Conservation (phyloP, 2,329 filamentous ascomycete species). For the Xylaria sp. region DNA sequence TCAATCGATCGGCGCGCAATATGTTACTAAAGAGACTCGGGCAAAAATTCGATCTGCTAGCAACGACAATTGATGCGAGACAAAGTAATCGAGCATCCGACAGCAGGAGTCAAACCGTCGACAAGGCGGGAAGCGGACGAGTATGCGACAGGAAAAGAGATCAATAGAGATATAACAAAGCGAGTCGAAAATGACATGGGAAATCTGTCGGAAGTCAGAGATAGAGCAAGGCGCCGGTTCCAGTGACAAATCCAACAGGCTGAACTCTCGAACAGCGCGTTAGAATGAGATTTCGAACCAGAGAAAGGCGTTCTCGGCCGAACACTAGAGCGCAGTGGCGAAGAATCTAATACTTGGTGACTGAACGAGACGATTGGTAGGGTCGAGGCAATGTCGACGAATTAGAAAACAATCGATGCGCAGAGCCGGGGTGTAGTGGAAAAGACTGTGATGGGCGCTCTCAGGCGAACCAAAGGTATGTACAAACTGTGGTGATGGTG, state of each 20-base stretch:
- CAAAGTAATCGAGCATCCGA: constrained; percentile 39
- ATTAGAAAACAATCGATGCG: constrained; percentile 32
- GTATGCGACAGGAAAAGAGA: constrained; percentile 39
- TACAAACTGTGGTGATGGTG: constrained; percentile 26
- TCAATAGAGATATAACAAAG: constrained; percentile 38
- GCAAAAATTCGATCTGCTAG: constrained; percentile 41
- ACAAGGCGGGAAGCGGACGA: constrained; percentile 36
- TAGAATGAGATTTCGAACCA: constrained; percentile 1
- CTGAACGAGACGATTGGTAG: constrained; percentile 29
- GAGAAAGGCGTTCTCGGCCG: constrained; percentile 4
- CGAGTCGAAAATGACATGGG: constrained; percentile 45
- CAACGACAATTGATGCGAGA: constrained; percentile 42
- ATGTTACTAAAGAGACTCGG: constrained; percentile 41
- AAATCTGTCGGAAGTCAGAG: constrained; percentile 25
- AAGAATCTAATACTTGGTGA: constrained; percentile 22
- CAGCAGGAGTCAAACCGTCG: constrained; percentile 36
- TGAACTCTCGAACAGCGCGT: constrained; percentile 41
- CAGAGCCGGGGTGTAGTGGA: constrained; percentile 11
- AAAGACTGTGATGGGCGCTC: constrained; percentile 21
- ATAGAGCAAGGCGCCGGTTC: constrained; percentile 18
- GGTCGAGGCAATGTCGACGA: constrained; percentile 29
- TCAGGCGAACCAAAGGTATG: constrained; percentile 25
- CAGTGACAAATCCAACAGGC: constrained; percentile 23
- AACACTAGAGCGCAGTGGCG: constrained; percentile 22
- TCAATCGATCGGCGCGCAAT: constrained; percentile 40